Conservation (phyloP, 768 basidiomycete genomes). For the Rhizopogon vulgaris region DNA sequence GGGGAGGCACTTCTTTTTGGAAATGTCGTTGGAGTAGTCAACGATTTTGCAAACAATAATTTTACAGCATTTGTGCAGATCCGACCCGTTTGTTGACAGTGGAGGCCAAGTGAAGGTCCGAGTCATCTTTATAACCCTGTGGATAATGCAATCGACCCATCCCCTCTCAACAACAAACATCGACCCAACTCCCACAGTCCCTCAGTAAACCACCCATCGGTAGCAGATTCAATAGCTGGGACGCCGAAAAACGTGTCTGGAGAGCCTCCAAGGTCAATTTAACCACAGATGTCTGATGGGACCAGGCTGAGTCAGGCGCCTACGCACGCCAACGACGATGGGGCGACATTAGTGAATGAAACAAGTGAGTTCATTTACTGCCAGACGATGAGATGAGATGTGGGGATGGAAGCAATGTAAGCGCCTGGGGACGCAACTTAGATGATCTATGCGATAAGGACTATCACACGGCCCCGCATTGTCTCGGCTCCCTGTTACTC, state of each 20-base stretch:
- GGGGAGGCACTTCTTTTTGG: too few species aligned
- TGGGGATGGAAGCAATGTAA: not conserved
- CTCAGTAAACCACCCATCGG: not conserved
- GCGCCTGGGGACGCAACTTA: not conserved
- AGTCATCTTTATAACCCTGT: not conserved
- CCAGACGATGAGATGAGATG: not conserved
- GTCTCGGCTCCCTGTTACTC: not conserved
- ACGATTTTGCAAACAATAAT: too few species aligned
- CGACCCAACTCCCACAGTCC: not conserved
- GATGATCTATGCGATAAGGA: not conserved
- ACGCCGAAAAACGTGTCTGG: not conserved
- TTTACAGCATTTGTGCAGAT: not conserved
- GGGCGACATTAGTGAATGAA: slow-evolving; percentile 1
- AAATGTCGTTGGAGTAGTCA: too few species aligned
- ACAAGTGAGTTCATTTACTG: not conserved
- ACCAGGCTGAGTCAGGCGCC: slow-evolving; percentile 3
- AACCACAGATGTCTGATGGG: not conserved
- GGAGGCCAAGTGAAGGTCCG: too few species aligned
- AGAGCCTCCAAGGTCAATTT: not conserved
- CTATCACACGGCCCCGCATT: not conserved
- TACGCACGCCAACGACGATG: not conserved
- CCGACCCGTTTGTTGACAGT: not conserved
- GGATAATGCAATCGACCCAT: not conserved
- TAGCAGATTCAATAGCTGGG: not conserved
- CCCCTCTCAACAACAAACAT: not conserved